Evolutionary conservation across 2,329 filamentous ascomycete species (phyloP), one percentile per base, ranked within the genome.

Genomic region (Herpotrichia juniperi): DNA sequence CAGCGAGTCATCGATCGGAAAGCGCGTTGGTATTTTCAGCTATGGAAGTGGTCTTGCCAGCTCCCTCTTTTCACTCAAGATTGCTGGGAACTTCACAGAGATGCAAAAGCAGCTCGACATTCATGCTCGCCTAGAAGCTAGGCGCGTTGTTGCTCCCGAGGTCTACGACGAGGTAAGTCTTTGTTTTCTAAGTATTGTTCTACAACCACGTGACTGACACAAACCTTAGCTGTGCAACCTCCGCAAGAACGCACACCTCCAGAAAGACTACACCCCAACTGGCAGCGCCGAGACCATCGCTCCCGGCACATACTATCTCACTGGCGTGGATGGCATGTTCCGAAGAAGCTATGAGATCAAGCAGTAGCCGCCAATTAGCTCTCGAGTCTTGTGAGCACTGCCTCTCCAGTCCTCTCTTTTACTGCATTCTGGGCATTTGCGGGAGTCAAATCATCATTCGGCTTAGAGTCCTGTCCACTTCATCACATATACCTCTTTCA

Each of bases 21-120:
- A 80, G 75, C 76, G 78, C 49, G 68, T 82, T 53, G 78, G 73
- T 46, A 73, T 81, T 57, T 81, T 82, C 75, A 80, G 77, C 60
- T 82, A 81, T 67, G 79, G 79, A 60, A 79, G 74, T 54, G 81
- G 79, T 58, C 76, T 81, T 24, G 79, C 79, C 32, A 76, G 75
- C 25, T 80, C 78, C 44, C 66, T 82, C 68, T 81, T 82, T 69
- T 78, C 77, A 32, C 70, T 82, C 58, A 76, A 74, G 62, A 72
- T 81, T 59, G 73, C 68, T 51, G 79, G 78, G 53, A 77, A 70
- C 71, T 73, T 72, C 51, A 72, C 76, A 58, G 75, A 80, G 63
- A 73, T 81, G 26, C 67, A 68, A 42, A 72, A 78, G 67, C 76
- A 80, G 68, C 62, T 81, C 21, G 75, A 81, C 57, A 69, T 81